These are phyloP conservation scores for Cercospora brassicicola DNA, from an alignment of 2,329 filamentous ascomycete species.

Conservation along the genomic window DNA sequence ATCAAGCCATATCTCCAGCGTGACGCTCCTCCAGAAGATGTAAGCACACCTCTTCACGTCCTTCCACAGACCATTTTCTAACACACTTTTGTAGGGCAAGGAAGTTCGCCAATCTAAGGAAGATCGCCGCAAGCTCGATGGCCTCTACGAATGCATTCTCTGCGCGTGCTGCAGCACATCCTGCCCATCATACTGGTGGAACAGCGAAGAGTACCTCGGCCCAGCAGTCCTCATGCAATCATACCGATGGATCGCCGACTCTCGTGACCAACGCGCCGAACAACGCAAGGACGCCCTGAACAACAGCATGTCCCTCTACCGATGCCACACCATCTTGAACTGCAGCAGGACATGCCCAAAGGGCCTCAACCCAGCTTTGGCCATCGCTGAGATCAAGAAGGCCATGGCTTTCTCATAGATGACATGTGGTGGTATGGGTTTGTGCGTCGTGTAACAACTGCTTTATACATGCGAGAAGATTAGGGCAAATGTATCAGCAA, in stretches of 20 bases:
- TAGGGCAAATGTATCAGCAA: not conserved
- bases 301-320: slow-evolving; percentile 98
- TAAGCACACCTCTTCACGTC: slow-evolving; percentile 51
- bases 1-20: slow-evolving; percentile 98
- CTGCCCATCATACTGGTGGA: slow-evolving; percentile 99
- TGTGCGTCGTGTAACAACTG: not conserved
- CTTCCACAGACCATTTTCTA: too few species aligned
- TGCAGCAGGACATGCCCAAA: slow-evolving; percentile 97
- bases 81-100: slow-evolving; percentile 64
- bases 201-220: slow-evolving; percentile 96
- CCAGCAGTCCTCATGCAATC: slow-evolving; percentile 95
- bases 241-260: slow-evolving; percentile 96
- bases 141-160: slow-evolving; percentile 98
- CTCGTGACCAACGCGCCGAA: slow-evolving; percentile 82
- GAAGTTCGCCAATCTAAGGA: slow-evolving; percentile 89
- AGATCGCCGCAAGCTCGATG: slow-evolving; percentile 94
- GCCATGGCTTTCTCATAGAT: slow-evolving; percentile 65
- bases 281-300: slow-evolving; percentile 89
- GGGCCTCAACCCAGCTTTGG: slow-evolving; percentile 91
- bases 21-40: slow-evolving; percentile 77
- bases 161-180: slow-evolving; percentile 99
- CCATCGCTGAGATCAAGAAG: slow-evolving; percentile 99
- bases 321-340: slow-evolving; percentile 99
- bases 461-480: not conserved
- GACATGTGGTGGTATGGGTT: too few species aligned